Conservation (phyloP, 176 grass and related monocot genomes). For the Saccharum spontaneum region DNA sequence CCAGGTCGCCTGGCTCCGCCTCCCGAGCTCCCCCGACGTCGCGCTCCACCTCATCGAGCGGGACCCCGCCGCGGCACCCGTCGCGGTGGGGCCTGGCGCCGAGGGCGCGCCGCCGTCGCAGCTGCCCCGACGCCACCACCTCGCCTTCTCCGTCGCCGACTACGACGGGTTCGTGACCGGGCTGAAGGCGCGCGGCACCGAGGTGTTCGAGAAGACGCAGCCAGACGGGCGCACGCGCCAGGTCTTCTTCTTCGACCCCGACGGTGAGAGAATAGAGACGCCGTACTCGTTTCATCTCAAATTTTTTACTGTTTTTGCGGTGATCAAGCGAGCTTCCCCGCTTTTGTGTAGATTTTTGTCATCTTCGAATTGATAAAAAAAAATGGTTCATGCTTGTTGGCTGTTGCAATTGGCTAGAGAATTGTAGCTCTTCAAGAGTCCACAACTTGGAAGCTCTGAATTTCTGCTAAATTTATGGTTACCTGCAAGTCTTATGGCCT, state of each 20-base stretch:
- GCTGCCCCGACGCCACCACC: slow-evolving; percentile 70
- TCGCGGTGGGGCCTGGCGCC: background rate
- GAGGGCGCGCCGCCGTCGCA: slow-evolving; percentile 33
- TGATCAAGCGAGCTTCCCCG: background rate
- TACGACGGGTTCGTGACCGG: slow-evolving; percentile 62
- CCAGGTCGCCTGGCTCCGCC: slow-evolving; percentile 73
- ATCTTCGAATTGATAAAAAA: background rate
- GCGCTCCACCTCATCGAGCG: slow-evolving; percentile 85
- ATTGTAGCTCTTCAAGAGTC: too few species aligned
- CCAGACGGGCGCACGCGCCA: slow-evolving; percentile 76
- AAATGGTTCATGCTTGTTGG: background rate
- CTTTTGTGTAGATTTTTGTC: background rate
- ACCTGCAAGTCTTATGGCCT: too few species aligned
- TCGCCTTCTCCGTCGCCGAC: slow-evolving; percentile 78
- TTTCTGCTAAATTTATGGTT: too few species aligned
- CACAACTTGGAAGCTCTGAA: too few species aligned
- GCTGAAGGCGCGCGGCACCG: slow-evolving; percentile 55
- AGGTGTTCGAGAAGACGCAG: slow-evolving; percentile 70
- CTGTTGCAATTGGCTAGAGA: background rate
- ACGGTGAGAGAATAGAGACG: slow-evolving; percentile 39
- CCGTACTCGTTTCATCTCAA: background rate
- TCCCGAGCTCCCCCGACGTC: slow-evolving; percentile 50
- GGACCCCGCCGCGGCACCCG: slow-evolving; percentile 43
- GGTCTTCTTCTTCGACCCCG: slow-evolving; percentile 98
- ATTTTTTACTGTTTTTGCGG: too few species aligned